Base-by-base conservation (phyloP, 257 asterid species). In the Nicotiana tabacum region DNA sequence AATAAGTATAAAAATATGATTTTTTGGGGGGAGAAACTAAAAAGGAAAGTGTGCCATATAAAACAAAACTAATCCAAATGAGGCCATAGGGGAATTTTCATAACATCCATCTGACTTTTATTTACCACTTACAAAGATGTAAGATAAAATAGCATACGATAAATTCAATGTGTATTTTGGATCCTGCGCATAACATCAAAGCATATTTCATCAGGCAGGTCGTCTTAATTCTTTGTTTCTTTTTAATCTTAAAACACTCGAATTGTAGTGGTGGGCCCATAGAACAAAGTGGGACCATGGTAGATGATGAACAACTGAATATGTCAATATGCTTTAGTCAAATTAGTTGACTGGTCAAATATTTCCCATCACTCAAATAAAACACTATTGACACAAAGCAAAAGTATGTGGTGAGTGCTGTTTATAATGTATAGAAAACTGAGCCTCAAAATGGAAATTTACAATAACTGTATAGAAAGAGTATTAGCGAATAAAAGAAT, bases 281-380 rank as follows among this genome's bases (percentile, higher is more conserved):
- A 46, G 46, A 6, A 37, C 9, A 37, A 5, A 37, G 46, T 48
- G 92, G 91, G 95, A 64, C 89, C 89, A 32, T 51, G 9, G 67
- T 33, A 84, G 79, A 85, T 83, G 58, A 81, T 74, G 62, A 74
- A 74, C 37, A 24, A 37, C 46, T 37, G 46, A 37, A 37, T 9
- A 48, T 66, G 56, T 33, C 78, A 24, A 51, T 86, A 83, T 81
- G 87, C 83, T 88, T 78, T 86, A 83, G 89, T 88, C 89, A 83
- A 77, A 84, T 78, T 85, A 4, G 81, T 83, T 90, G 96, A 93
- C 95, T 82, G 85, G 97, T 93, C 97, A 90, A 93, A 81, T 30
- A 43, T 43, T 48, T 16, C 7, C 48, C 24, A 82, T 37, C 83
- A 83, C 86, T 89, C 87, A 88, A 89, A 86, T 64, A 39, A 82